Evolutionary conservation across 2,329 filamentous ascomycete species (phyloP).

Genomic region (Trichophyton schoenleinii): DNA sequence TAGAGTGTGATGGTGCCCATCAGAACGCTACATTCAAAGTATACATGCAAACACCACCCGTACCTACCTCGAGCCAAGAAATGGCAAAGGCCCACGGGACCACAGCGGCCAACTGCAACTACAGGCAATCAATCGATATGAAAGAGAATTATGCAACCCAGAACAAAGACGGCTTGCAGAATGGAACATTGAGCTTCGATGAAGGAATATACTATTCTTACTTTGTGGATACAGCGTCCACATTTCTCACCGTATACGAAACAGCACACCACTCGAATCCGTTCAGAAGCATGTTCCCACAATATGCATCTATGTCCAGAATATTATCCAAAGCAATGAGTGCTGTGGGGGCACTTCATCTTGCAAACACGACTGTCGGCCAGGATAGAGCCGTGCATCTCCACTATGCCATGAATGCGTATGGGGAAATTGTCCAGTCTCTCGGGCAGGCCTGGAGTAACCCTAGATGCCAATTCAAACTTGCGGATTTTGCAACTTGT

Average conservation of each 20-base stretch:
- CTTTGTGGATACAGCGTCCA: conserved; percentile 25
- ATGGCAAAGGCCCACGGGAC: background rate
- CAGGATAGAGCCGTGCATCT: conserved; percentile 24
- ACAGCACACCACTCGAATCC: conserved; percentile 27
- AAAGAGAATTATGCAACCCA: background rate
- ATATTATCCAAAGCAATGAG: conserved; percentile 29
- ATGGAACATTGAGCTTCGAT: too few relatives aligned
- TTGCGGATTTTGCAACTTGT: conserved; percentile 26
- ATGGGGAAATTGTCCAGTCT: conserved; percentile 26
- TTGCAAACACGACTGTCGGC: conserved; percentile 27
- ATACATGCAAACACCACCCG: conserved; percentile 19
- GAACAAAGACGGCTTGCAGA: too few relatives aligned
- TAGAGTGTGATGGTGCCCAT: conserved; percentile 25
- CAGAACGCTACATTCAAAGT: conserved; percentile 29
- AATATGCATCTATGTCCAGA: conserved; percentile 23
- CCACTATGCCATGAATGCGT: conserved; percentile 28
- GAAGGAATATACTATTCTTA: conserved; percentile 27
- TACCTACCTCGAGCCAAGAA: background rate
- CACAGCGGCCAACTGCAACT: background rate
- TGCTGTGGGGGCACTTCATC: conserved; percentile 29
- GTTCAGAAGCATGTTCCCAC: conserved; percentile 24
- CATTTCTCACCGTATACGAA: conserved; percentile 26
- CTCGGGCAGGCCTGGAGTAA: conserved; percentile 15
- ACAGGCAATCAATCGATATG: background rate
- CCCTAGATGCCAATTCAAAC: conserved; percentile 12